These are phyloP conservation scores for Ceratocystis cacaofunesta DNA, from an alignment of 2,329 filamentous ascomycete species.

Conservation along the genomic window DNA sequence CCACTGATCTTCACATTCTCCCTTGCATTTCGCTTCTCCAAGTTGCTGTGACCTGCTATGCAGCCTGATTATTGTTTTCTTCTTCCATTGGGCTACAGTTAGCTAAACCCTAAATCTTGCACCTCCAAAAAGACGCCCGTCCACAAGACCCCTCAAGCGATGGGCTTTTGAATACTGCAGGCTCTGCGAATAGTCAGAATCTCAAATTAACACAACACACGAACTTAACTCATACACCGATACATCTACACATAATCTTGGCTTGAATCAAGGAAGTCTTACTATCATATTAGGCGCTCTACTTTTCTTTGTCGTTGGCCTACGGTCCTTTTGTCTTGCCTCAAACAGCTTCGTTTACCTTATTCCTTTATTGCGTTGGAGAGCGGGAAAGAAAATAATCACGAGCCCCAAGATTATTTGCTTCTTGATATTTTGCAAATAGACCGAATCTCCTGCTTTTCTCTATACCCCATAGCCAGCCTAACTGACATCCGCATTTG, in stretches of 20 bases:
- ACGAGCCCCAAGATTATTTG: too few species aligned
- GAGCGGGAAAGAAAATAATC: too few species aligned
- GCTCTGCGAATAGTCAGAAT: background rate
- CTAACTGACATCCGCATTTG: background rate
- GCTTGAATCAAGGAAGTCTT: too few species aligned
- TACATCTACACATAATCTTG: too few species aligned
- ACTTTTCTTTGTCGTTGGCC: background rate
- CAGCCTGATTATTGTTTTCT: background rate
- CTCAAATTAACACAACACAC: background rate
- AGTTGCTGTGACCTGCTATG: background rate
- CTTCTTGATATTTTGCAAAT: too few species aligned
- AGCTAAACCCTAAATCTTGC: background rate
- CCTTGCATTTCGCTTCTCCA: background rate
- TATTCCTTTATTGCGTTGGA: too few species aligned
- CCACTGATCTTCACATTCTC: background rate
- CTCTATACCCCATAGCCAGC: too few species aligned
- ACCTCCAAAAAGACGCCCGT: background rate
- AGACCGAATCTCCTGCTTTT: too few species aligned
- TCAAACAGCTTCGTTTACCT: too few species aligned
- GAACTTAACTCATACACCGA: background rate
- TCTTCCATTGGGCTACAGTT: background rate
- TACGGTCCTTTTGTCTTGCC: too few species aligned
- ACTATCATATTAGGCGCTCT: too few species aligned
- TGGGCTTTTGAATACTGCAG: background rate
- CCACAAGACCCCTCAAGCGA: background rate